These are phyloP conservation scores for Rhipidocladum racemiflorum DNA, from an alignment of 176 grass and related monocot species.

Conservation along the genomic window DNA sequence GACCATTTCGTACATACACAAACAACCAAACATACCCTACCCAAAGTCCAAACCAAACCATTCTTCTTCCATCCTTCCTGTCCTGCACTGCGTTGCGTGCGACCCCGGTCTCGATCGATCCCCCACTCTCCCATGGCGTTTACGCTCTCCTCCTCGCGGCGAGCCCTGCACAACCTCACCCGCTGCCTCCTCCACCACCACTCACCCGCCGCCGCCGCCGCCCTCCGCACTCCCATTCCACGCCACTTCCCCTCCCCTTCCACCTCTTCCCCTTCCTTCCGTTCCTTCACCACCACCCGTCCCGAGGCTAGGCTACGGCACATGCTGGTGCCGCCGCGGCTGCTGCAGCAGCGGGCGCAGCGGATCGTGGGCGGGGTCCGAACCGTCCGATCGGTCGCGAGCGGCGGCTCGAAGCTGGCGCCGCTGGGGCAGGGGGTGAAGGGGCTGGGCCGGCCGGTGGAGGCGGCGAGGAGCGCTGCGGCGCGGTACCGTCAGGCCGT, in stretches of 20 bases:
- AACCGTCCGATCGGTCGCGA: conserved; percentile 1
- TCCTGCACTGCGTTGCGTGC: background rate
- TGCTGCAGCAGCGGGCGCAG: background rate
- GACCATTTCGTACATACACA: too few relatives aligned
- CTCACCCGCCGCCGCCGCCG: background rate
- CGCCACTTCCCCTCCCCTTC: background rate
- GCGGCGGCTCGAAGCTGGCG: conserved; percentile 31
- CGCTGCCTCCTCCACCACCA: conserved; percentile 36
- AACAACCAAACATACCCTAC: too few relatives aligned
- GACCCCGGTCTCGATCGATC: conserved; percentile 54
- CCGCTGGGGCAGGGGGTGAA: conserved; percentile 59
- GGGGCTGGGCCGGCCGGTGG: conserved; percentile 63
- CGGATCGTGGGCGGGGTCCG: conserved; percentile 27
- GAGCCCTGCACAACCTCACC: conserved; percentile 30
- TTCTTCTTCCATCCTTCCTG: background rate
- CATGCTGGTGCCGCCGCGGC: background rate
- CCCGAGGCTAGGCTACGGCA: conserved; percentile 7
- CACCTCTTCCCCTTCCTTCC: background rate
- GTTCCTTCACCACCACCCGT: conserved; percentile 33
- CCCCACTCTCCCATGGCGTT: conserved; percentile 33
- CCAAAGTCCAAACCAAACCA: conserved; percentile 31
- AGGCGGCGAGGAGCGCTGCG: conserved; percentile 32
- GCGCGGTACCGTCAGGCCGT: conserved; percentile 61
- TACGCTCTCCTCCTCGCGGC: conserved; percentile 43
- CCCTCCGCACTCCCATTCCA: background rate